Evolutionary conservation across 2,329 filamentous ascomycete genomes (phyloP).

Genomic region (Chaetomium sp.): DNA sequence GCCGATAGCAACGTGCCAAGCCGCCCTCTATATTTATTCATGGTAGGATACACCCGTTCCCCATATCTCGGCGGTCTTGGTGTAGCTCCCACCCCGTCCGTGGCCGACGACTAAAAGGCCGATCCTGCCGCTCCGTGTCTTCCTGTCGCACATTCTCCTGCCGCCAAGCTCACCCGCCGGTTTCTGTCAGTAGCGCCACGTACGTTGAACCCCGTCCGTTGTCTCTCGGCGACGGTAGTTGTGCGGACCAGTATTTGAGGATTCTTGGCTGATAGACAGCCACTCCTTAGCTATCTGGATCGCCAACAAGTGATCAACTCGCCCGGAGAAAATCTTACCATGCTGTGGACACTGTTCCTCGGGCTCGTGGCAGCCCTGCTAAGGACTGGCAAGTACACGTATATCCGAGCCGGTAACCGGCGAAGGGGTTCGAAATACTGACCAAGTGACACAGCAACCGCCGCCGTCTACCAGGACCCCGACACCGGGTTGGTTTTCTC

Average conservation of each 20-base stretch:
- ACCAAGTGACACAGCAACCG: background rate
- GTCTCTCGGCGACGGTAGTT: background rate
- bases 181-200: background rate
- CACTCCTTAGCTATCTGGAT: too few species aligned
- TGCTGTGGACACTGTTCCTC: slow-evolving; percentile 31
- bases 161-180: slow-evolving; percentile 9
- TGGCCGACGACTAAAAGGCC: slow-evolving; percentile 10
- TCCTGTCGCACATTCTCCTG: background rate
- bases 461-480: slow-evolving; percentile 39
- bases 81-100: background rate
- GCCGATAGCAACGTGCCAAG: slow-evolving; percentile 30
- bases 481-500: slow-evolving; percentile 50
- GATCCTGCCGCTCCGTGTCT: slow-evolving; percentile 10
- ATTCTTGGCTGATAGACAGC: background rate
- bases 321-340: slow-evolving; percentile 9
- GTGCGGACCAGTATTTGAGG: background rate
- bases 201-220: background rate
- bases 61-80: slow-evolving; percentile 15
- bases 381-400: slow-evolving; percentile 24
- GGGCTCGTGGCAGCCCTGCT: slow-evolving; percentile 30
- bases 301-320: background rate
- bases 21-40: slow-evolving; percentile 33
- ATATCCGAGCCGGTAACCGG: too few species aligned
- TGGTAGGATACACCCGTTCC: slow-evolving; percentile 26
- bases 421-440: background rate